These are phyloP conservation scores for Mycena alexandri DNA, from an alignment of 768 basidiomycete genomes.

Conservation along the genomic window DNA sequence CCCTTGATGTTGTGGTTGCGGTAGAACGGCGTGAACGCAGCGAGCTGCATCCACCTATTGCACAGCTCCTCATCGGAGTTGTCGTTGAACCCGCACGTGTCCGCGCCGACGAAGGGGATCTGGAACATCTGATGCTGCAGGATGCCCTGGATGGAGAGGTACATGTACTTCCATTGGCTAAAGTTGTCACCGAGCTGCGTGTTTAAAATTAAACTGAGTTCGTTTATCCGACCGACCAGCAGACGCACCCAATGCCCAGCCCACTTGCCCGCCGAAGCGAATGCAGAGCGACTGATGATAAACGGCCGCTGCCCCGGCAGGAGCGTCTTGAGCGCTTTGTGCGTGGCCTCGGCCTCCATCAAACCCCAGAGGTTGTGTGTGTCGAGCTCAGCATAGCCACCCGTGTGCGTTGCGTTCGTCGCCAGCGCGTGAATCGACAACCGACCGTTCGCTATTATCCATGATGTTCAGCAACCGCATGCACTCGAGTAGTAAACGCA, in stretches of 20 bases:
- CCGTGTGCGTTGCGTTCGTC: conserved; percentile 78
- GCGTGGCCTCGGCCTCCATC: conserved; percentile 78
- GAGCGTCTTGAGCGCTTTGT: conserved; percentile 67
- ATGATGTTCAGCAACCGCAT: neutral
- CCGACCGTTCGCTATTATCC: conserved; percentile 58
- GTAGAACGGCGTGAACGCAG: conserved; percentile 86
- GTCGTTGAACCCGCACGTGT: conserved; percentile 76
- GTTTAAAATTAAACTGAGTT: conserved; percentile 18
- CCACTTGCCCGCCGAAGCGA: conserved; percentile 77
- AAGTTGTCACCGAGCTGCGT: conserved; percentile 82
- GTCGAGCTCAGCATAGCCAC: conserved; percentile 74
- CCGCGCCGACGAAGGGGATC: conserved; percentile 87
- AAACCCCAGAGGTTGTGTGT: conserved; percentile 79
- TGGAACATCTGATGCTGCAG: conserved; percentile 89
- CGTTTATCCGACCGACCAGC: neutral
- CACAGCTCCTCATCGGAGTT: conserved; percentile 88
- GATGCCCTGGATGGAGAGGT: conserved; percentile 77
- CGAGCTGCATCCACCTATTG: conserved; percentile 89
- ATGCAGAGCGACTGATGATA: conserved; percentile 77
- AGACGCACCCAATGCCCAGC: conserved; percentile 76
- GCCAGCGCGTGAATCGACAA: conserved; percentile 71
- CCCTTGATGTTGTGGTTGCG: conserved; percentile 80
- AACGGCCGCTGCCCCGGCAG: conserved; percentile 75
- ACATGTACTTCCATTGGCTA: conserved; percentile 81
- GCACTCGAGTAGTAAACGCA: conserved; percentile 24